Evolutionary conservation across 192 early-diverging fungal genomes (phyloP).

Genomic region (Backusella parvicylindrica): DNA sequence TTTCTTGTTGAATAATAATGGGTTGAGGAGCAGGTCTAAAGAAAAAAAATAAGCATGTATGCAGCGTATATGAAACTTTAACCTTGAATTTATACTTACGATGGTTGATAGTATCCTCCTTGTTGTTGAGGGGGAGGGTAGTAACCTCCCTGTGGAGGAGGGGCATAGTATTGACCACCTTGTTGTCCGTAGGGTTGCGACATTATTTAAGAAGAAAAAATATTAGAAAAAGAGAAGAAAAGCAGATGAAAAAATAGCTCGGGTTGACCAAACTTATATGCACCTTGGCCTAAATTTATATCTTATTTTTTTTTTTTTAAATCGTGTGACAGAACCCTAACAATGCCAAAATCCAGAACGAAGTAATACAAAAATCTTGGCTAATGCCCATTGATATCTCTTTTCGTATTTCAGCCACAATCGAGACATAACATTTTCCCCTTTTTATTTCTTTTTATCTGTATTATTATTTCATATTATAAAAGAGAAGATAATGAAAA

Average conservation of each 20-base stretch:
- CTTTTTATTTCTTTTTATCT: not conserved
- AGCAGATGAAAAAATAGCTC: not conserved
- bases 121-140: conserved; percentile 3
- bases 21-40: conserved; percentile 22
- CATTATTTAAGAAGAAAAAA: not conserved
- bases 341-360: not conserved
- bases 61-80: not conserved
- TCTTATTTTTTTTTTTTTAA: not conserved
- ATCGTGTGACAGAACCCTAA: not conserved
- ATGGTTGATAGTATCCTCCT: conserved; percentile 4
- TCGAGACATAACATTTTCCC: not conserved
- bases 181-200: not conserved
- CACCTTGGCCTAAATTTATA: not conserved
- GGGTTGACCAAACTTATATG: not conserved
- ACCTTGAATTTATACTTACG: not conserved
- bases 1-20: conserved; percentile 14
- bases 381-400: not conserved
- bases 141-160: not conserved
- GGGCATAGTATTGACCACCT: not conserved
- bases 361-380: not conserved
- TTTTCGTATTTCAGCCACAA: conserved; percentile 1
- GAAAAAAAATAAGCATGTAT: not conserved
- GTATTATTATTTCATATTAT: not conserved
- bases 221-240: not conserved
- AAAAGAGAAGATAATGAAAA: not conserved